Evolutionary conservation across 2,329 filamentous ascomycete genomes (phyloP), one percentile per base, ranked within the genome.

Genomic region (Fusarium armeniacum): DNA sequence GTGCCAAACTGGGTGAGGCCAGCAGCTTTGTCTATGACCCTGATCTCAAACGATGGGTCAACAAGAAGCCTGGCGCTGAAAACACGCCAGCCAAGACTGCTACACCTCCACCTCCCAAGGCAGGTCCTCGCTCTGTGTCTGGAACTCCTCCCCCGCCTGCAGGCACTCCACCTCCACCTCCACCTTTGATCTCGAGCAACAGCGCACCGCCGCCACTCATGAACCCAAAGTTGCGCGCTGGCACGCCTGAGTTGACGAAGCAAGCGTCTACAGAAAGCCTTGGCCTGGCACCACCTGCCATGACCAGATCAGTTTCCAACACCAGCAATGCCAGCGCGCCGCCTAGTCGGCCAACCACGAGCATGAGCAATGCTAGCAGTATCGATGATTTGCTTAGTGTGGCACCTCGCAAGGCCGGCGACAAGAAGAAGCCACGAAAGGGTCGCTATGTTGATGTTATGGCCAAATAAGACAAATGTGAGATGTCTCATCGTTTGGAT

Each of bases 21-120:
- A 97, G 89, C 79, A 93, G 90, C 46, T 98, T 99, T 80, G 91
- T 95, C 72, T 99, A 96, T 76, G 96, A 99, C 76, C 92, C 94
- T 4, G 93, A 98, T n/a, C 87, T 97, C 54, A 97, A 97, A 83
- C 94, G 96, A 78, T 99, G 97, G 97, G 86, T 99, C 78, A 98
- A 99, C 83, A 98, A 98, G 84, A 98, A 97, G 78, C 89, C 89
- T 13, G 90, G 90, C 15, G 86, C 88, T 10, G 90, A 91, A 57
- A 87, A 87, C 44, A 82, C 82, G 11, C 83, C 86, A 28, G 83
- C 87, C 5, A 86, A 89, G 68, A 83, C 86, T 47, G 89, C 90
- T 2, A 90, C 94, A 0, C 92, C 95, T 2, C 94, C 96, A 2
- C 94, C 94, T 6, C 94, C 94, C 1, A 89, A 86, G 72, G 86